Conservation (phyloP, 1,284 basidiomycete genomes). For the Boletus semigastroideus region DNA sequence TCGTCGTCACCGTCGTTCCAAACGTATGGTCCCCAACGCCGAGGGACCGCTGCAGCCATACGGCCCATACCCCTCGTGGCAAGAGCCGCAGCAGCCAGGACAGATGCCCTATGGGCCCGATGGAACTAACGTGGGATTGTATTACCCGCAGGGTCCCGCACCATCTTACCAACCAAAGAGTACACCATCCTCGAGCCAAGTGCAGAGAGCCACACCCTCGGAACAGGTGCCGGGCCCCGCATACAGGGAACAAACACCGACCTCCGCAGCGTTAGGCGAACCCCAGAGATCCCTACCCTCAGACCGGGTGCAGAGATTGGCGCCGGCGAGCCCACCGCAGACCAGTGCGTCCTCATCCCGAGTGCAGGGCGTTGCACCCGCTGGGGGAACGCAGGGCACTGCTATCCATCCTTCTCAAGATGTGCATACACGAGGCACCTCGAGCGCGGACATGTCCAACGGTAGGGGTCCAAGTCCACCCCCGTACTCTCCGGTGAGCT, state of each 20-base stretch:
- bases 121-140: background rate
- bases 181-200: background rate
- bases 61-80: slow-evolving; percentile 14
- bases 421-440: background rate
- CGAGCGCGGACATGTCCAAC: background rate
- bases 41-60: slow-evolving; percentile 1
- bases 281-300: background rate
- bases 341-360: background rate
- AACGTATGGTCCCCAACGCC: background rate
- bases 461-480: slow-evolving; percentile 18
- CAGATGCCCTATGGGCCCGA: background rate
- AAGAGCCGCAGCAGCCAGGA: background rate
- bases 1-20: slow-evolving; percentile 5
- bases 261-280: background rate
- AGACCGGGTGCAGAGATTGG: background rate
- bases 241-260: background rate
- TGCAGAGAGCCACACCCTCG: background rate
- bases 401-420: background rate
- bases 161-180: slow-evolving; percentile 5
- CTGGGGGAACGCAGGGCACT: background rate
- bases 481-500: slow-evolving; percentile 24
- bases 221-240: background rate
- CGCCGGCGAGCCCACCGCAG: background rate
- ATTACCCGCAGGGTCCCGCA: background rate
- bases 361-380: background rate